Conservation (phyloP, 768 basidiomycete genomes). For the Calocera viscosa region DNA sequence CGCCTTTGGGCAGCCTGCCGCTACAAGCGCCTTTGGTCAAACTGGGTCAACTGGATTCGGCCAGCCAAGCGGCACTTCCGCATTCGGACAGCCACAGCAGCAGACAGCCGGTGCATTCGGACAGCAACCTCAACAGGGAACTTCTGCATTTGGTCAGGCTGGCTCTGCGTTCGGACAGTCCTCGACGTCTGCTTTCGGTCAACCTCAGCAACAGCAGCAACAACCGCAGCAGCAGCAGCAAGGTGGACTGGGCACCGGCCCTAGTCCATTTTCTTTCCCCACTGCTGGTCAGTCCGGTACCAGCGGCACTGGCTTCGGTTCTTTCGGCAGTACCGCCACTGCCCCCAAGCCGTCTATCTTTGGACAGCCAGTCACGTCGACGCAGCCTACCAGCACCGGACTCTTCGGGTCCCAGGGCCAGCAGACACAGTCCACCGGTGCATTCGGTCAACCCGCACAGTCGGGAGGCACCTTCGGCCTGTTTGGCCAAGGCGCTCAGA, state of each 20-base stretch:
- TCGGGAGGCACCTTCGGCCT: constrained; percentile 12
- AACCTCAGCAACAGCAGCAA: constrained; percentile 15
- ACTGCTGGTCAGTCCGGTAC: constrained; percentile 16
- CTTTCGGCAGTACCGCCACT: neutral
- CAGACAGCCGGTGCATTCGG: constrained; percentile 28
- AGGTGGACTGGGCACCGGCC: constrained; percentile 28
- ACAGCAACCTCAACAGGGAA: constrained; percentile 30
- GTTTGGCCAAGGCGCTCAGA: constrained; percentile 28
- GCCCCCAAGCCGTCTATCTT: neutral
- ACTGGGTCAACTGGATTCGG: constrained; percentile 25
- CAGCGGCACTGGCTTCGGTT: constrained; percentile 13
- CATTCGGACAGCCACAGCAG: constrained; percentile 32
- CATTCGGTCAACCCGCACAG: constrained; percentile 21
- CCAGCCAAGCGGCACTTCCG: constrained; percentile 11
- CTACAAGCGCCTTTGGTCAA: constrained; percentile 34
- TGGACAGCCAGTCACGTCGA: constrained; percentile 15
- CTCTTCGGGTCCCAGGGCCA: constrained; percentile 4
- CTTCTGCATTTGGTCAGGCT: constrained; percentile 21
- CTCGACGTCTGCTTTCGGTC: constrained; percentile 12
- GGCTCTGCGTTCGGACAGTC: constrained; percentile 22
- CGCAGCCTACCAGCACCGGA: constrained; percentile 20
- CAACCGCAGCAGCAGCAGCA: constrained; percentile 31
- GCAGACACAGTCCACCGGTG: constrained; percentile 11
- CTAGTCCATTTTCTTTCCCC: constrained; percentile 20
- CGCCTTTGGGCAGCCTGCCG: neutral